Evolutionary conservation across 768 basidiomycete species (phyloP), one percentile per base, ranked within the genome.

Genomic region (Lyophyllum semitale): DNA sequence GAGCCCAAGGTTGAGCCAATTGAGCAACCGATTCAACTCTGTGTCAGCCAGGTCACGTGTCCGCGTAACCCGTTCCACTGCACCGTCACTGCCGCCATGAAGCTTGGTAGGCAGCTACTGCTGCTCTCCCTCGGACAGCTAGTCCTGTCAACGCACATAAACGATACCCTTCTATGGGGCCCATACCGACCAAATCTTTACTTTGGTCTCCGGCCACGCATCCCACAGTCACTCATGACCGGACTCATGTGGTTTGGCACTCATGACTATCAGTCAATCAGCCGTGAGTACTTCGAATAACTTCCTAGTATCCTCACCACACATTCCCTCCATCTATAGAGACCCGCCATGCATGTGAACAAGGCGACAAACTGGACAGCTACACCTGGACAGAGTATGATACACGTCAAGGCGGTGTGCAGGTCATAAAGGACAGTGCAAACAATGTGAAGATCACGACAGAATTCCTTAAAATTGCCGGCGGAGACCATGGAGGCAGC

Each of bases 241-340:
- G 95, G 95, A 12, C 81, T 98, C 30, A 83, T 96, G 71, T 98
- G 95, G 95, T 94, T 92, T 68, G 92, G 95, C 27, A 87, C 91
- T 8, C 86, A 92, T 35, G 83, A 96, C 71, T 97, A 84, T 66
- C 78, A 86, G 65, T 88, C 91, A 59, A 71, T 85, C 54, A 67
- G 73, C 57, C 79, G 89, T 87, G 57, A 69, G 88, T 75, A 53
- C 51, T 57, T 20, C 2, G 1, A 29, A 43, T 41, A 32, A 2
- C 37, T 37, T 53, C 44, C 13, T 4, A 30, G 26, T 55, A 8
- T 48, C 46, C 48, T 47, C 50, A 29, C 43, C 49, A 46, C n/a
- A 58, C 51, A n/a, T 55, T 33, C 58, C 52, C 11, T 22, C 26
- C 33, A 30, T 42, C 59, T 26, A 59, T 37, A 93, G 92, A 81